A percentile compares a stretch with the other conserved stretches of the same genome.
Evolutionary conservation across 441 rosid species (phyloP).

Genomic region (Brassica balearica): DNA sequence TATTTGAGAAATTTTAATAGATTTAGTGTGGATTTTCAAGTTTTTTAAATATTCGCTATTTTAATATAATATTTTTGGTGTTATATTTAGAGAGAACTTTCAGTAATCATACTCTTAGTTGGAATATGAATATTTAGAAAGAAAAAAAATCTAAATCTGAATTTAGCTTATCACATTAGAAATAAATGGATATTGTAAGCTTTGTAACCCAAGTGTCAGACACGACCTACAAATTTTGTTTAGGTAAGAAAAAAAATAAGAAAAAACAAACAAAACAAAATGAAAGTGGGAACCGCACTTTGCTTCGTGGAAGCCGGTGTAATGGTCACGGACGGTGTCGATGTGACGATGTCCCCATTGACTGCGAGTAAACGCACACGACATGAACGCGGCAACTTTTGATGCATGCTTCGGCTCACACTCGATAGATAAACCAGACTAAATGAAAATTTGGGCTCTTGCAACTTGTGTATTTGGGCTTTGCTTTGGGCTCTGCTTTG

Average conservation of each 20-base stretch:
- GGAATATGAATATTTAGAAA: background rate
- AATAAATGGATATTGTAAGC: background rate
- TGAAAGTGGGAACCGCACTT: constrained; percentile 7
- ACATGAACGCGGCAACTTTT: background rate
- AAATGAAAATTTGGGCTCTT: too few species aligned
- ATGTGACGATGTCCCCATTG: background rate
- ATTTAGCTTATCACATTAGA: background rate
- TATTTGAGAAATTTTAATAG: background rate
- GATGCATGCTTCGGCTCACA: background rate
- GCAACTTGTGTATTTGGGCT: too few species aligned
- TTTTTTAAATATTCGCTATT: background rate
- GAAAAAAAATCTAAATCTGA: background rate
- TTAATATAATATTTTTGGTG: background rate
- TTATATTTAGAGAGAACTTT: background rate
- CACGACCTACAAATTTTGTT: constrained; percentile 5
- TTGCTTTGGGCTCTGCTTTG: too few species aligned
- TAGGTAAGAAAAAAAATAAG: background rate
- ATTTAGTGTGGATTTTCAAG: background rate
- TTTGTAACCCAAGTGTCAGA: background rate
- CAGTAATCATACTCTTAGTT: background rate
- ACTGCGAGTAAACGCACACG: background rate
- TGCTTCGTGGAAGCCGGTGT: constrained; percentile 21
- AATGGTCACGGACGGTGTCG: background rate
- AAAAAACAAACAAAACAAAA: background rate
- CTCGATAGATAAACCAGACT: too few species aligned